Evolutionary conservation across 306 rosid genomes (phyloP), one percentile per base, ranked within the genome.

Genomic region (Cucurbita maxima): DNA sequence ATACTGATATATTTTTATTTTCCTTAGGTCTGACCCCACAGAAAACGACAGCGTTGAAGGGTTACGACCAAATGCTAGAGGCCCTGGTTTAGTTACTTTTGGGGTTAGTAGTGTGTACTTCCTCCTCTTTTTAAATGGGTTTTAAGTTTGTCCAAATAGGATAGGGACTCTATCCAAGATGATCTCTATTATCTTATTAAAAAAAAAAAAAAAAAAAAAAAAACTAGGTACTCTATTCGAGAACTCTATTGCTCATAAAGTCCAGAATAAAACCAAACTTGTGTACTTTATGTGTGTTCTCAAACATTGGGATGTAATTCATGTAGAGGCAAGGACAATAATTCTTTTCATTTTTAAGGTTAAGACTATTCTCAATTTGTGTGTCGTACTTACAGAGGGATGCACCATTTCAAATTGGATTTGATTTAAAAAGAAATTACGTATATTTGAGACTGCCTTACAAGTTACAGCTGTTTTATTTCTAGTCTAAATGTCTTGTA

Each of bases 31-130:
- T 48, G 99, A 94, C 70, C 99, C 99, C 47, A 94, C 97, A 38
- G 99, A 94, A 81, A 94, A 94, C 68, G 99, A 94, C 74, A 94
- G 99, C 5, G 97, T 94, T 41, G 99, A 94, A 87, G 99, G 99
- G 70, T 81, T 94, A 76, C 82, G 99, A 82, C 99, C 99, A 66
- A 94, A 94, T 82, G 99, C 99, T 66, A 87, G 99, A 80, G 97
- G 99, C 82, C 99, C 99, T 13, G 99, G 99, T 55, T 86, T 94
- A 85, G 99, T 94, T 88, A 94, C 99, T 77, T 94, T 94, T 85
- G 99, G 99, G 91, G 99, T 94, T 57, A 25, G 73, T 81, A 79
- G 92, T 81, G 53, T 43, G 22, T 74, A 59, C 44, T 19, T 74
- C 52, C 7, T 43, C 50, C 9, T 10, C 1, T 11, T 66, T 43